These are phyloP conservation scores for Rhododendron simsii DNA, from an alignment of 148 eudicot genomes.

Conservation along the genomic window DNA sequence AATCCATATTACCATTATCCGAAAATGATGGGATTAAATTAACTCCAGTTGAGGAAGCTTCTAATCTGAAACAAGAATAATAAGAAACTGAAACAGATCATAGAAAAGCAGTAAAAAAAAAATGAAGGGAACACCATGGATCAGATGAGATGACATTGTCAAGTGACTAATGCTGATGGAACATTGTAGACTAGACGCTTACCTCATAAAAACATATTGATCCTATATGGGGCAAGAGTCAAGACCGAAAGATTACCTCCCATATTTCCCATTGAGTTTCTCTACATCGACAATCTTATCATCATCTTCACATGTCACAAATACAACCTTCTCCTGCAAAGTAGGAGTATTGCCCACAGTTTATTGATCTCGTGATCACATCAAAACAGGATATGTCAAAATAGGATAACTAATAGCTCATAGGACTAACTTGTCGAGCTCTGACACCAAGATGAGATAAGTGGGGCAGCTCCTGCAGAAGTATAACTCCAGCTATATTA, in stretches of 20 bases:
- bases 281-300: conserved; percentile 48
- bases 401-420: neutral
- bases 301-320: conserved; percentile 95
- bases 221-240: neutral
- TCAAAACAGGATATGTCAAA: neutral
- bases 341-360: neutral
- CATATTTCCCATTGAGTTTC: conserved; percentile 60
- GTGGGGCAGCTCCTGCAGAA: conserved; percentile 96
- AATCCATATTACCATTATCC: conserved; percentile 20
- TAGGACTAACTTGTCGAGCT: conserved; percentile 76
- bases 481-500: conserved; percentile 74
- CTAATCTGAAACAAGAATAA: conserved; percentile 41
- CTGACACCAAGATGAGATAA: conserved; percentile 98
- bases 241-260: conserved; percentile 48
- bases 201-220: neutral
- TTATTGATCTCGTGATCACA: conserved; percentile 10
- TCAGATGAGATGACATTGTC: neutral
- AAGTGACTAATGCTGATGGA: neutral
- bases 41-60: conserved; percentile 73
- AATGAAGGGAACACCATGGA: neutral
- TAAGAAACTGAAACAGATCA: neutral
- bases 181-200: neutral
- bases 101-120: neutral
- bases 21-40: conserved; percentile 37
- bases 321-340: conserved; percentile 90